A percentile compares a stretch with the other conserved stretches of the same genome.
phyloP scores from a whole-genome alignment of 192 early-diverging fungal species.

The Podila horticola region DNA sequence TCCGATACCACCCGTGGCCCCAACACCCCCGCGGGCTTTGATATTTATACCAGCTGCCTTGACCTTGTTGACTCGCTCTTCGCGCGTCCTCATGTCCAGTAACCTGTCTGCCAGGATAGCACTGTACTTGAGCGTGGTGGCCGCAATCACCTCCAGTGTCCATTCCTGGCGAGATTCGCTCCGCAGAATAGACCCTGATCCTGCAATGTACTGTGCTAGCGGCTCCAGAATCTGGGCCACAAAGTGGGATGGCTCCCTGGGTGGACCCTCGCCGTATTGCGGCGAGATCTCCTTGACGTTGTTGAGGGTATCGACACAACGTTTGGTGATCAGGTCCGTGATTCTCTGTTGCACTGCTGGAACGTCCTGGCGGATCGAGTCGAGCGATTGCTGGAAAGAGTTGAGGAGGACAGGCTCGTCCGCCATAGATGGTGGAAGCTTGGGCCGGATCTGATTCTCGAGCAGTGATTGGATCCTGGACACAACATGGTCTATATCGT shows the following conservation, averaged over 20 bases:
- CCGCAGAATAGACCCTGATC: slow-evolving; percentile 43
- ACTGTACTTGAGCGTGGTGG: slow-evolving; percentile 53
- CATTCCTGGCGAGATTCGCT: slow-evolving; percentile 27
- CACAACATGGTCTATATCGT: slow-evolving; percentile 53
- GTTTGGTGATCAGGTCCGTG: slow-evolving; percentile 52
- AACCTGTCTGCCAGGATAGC: slow-evolving; percentile 42
- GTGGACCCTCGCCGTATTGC: slow-evolving; percentile 54
- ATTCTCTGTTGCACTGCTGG: slow-evolving; percentile 53
- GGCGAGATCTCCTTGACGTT: slow-evolving; percentile 51
- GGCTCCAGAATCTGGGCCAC: slow-evolving; percentile 61
- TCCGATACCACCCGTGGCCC: background rate
- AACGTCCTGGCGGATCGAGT: slow-evolving; percentile 28
- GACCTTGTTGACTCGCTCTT: slow-evolving; percentile 10
- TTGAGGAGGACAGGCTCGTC: slow-evolving; percentile 58
- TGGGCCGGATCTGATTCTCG: slow-evolving; percentile 50
- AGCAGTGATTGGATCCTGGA: slow-evolving; percentile 38
- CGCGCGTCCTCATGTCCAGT: slow-evolving; percentile 32
- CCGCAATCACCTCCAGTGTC: slow-evolving; percentile 45
- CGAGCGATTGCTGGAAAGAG: slow-evolving; percentile 26
- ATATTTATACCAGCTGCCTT: slow-evolving; percentile 11
- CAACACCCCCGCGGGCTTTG: slow-evolving; percentile 3
- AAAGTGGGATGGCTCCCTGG: slow-evolving; percentile 61
- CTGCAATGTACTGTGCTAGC: slow-evolving; percentile 30
- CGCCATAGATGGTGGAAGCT: slow-evolving; percentile 55
- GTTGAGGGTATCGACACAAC: slow-evolving; percentile 57